Percentiles rank a stretch among this genome's conserved stretches.
These are phyloP conservation scores for Mucuna pruriens DNA, from an alignment of 306 rosid genomes.

Conservation along the genomic window DNA sequence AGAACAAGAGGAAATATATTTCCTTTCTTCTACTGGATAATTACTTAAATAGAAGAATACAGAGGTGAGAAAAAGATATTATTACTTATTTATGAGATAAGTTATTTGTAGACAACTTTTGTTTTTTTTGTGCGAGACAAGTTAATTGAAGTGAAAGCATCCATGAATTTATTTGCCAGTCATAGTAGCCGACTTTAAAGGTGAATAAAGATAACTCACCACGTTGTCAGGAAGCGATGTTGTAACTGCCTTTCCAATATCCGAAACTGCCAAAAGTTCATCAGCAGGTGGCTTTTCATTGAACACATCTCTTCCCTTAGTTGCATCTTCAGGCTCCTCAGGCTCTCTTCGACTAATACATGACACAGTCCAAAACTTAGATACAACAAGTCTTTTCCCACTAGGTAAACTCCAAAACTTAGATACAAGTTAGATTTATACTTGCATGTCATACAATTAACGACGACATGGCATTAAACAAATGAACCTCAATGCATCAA, in stretches of 20 bases:
- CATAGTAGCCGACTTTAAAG: neutral
- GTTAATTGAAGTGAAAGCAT: neutral
- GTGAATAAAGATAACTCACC: conserved; percentile 59
- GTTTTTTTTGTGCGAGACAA: neutral
- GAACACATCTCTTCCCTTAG: conserved; percentile 97
- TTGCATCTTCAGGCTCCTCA: conserved; percentile 99
- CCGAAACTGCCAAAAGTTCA: conserved; percentile 94
- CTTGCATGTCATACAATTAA: conserved; percentile 18
- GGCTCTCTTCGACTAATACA: conserved; percentile 90
- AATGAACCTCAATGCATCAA: conserved; percentile 11
- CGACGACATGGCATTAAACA: conserved; percentile 21
- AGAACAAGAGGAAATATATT: conserved; percentile 4
- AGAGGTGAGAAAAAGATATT: neutral
- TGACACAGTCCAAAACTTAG: conserved; percentile 37
- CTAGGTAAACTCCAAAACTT: conserved; percentile 43
- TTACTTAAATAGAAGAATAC: neutral
- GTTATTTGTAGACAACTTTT: conserved; percentile 1
- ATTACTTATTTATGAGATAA: neutral
- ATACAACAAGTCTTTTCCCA: too few relatives aligned
- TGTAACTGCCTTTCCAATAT: conserved; percentile 88
- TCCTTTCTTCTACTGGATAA: conserved; percentile 21
- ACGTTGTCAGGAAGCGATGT: conserved; percentile 97
- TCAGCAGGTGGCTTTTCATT: conserved; percentile 98
- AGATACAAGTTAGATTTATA: conserved; percentile 23
- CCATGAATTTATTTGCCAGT: conserved; percentile 8